Evolutionary conservation across 805 yeast genomes (phyloP).

Genomic region (Kuraishia borneana): DNA sequence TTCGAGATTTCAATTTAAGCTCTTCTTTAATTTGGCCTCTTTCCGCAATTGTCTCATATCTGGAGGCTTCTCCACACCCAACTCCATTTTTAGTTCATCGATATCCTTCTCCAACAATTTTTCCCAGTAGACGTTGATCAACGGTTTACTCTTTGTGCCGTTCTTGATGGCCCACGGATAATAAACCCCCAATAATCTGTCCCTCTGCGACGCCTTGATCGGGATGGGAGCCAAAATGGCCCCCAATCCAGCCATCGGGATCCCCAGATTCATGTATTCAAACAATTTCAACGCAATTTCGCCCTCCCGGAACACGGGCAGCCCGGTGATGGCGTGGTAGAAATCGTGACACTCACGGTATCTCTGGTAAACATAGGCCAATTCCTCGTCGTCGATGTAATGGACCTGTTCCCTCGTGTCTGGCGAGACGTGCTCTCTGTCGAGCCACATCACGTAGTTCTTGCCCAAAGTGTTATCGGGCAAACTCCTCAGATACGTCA

Average conservation of each 20-base stretch:
- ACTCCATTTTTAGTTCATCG: constrained; percentile 54
- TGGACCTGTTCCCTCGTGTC: constrained; percentile 86
- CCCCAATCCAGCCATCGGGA: constrained; percentile 94
- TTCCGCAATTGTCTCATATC: constrained; percentile 61
- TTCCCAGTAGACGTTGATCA: constrained; percentile 92
- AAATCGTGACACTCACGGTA: constrained; percentile 97
- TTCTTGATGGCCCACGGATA: constrained; percentile 81
- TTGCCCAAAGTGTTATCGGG: constrained; percentile 69
- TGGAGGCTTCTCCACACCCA: constrained; percentile 71
- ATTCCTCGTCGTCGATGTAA: constrained; percentile 79
- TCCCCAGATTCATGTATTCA: constrained; percentile 84
- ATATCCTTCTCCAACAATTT: constrained; percentile 62
- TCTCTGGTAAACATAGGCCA: constrained; percentile 87
- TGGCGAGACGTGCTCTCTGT: constrained; percentile 81
- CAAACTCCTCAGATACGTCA: constrained; percentile 43
- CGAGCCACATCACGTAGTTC: constrained; percentile 74
- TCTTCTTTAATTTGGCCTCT: constrained; percentile 11
- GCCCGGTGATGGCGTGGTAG: constrained; percentile 83
- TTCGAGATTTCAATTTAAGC: too few relatives aligned
- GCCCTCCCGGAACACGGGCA: constrained; percentile 92
- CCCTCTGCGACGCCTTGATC: constrained; percentile 49
- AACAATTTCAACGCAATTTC: constrained; percentile 88
- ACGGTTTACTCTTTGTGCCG: constrained; percentile 62
- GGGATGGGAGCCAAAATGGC: constrained; percentile 83
- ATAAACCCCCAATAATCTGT: constrained; percentile 55